Percentiles rank a stretch among this genome's conserved stretches.
phyloP scores from a whole-genome alignment of 2,329 filamentous ascomycete species.

The Furcasterigmium furcatum region DNA sequence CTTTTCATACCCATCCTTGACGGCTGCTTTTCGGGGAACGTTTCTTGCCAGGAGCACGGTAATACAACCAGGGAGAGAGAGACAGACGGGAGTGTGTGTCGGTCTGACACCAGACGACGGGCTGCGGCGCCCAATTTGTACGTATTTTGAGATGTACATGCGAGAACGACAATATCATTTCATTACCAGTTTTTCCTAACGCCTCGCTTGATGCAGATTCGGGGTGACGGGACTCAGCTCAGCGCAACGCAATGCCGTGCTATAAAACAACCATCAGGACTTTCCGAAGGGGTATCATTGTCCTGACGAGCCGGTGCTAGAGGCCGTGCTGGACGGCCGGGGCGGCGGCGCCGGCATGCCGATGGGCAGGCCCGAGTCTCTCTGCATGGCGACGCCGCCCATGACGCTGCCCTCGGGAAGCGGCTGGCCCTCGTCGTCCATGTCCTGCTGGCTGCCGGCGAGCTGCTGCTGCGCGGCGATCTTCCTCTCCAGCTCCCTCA shows the following conservation, averaged over 20 bases:
- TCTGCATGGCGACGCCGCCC: conserved; percentile 41
- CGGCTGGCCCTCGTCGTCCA: conserved; percentile 27
- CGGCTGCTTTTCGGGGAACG: too few species aligned
- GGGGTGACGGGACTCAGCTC: conserved; percentile 24
- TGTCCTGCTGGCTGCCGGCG: conserved; percentile 27
- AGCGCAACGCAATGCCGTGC: conserved; percentile 10
- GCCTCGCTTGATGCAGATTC: not conserved
- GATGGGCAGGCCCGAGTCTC: conserved; percentile 21
- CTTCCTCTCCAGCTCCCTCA: conserved; percentile 46
- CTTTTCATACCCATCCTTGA: too few species aligned
- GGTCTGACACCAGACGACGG: too few species aligned
- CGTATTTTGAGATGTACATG: too few species aligned
- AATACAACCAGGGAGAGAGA: too few species aligned
- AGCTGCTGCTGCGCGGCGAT: conserved; percentile 34
- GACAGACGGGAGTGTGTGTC: too few species aligned
- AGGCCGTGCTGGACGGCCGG: conserved; percentile 35
- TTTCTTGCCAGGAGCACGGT: too few species aligned
- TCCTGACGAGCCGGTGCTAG: conserved; percentile 39
- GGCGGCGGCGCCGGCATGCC: conserved; percentile 31
- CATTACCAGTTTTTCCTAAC: not conserved
- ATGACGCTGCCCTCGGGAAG: conserved; percentile 21
- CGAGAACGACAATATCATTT: not conserved
- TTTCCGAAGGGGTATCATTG: conserved; percentile 21
- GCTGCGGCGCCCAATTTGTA: too few species aligned
- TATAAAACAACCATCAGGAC: not conserved